phyloP scores from a whole-genome alignment of 2,329 filamentous ascomycete species.

The Fulvia fulva region DNA sequence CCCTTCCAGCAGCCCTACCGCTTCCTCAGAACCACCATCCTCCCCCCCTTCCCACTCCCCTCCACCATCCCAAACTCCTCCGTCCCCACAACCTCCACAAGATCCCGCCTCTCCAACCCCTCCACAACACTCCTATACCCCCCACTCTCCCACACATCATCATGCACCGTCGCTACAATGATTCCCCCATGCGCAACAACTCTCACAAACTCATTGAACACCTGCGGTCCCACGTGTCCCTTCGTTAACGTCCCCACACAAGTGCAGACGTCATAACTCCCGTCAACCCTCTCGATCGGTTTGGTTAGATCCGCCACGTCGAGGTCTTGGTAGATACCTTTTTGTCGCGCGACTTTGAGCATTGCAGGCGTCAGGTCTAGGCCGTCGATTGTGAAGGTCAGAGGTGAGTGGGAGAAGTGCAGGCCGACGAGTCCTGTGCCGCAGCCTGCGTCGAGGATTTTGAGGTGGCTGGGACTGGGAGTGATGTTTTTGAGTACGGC shows the following conservation, averaged over 20 bases:
- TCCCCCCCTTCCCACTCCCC: slow-evolving; percentile 10
- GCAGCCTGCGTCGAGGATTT: slow-evolving; percentile 17
- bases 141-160: slow-evolving; percentile 15
- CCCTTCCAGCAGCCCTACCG: background rate
- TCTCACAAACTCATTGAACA: slow-evolving; percentile 14
- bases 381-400: slow-evolving; percentile 12
- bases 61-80: slow-evolving; percentile 15
- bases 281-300: slow-evolving; percentile 9
- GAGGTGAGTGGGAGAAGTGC: slow-evolving; percentile 1
- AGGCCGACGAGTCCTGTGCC: slow-evolving; percentile 15
- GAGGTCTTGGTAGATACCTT: slow-evolving; percentile 12
- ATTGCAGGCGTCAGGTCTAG: slow-evolving; percentile 15
- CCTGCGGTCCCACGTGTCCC: slow-evolving; percentile 15
- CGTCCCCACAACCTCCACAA: slow-evolving; percentile 9
- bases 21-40: slow-evolving; percentile 17
- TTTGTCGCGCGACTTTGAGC: slow-evolving; percentile 10
- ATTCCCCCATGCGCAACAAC: slow-evolving; percentile 10
- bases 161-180: slow-evolving; percentile 17
- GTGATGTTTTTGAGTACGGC: background rate
- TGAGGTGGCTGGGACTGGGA: background rate
- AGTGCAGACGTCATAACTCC: slow-evolving; percentile 12
- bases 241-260: slow-evolving; percentile 21
- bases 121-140: slow-evolving; percentile 14
- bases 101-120: slow-evolving; percentile 2
- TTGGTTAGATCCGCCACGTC: slow-evolving; percentile 14